Evolutionary conservation across 495 filamentous ascomycete species (phyloP).

Genomic region (Cudoniella acicularis): DNA sequence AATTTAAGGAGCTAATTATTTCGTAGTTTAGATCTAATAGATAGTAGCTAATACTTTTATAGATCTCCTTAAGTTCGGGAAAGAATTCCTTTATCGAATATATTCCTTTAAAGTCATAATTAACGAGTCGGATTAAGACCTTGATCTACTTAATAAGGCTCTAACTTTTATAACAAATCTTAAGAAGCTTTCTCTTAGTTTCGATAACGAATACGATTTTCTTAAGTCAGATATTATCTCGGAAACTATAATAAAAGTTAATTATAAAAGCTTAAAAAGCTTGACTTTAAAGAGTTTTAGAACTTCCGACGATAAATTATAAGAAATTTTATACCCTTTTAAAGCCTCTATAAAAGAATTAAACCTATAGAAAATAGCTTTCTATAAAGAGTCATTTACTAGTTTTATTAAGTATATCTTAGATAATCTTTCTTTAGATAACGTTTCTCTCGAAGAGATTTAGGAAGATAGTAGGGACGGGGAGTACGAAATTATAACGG

Average conservation of each 20-base stretch:
- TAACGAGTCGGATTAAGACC: neutral
- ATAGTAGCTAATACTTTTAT: neutral
- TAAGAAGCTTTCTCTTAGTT: neutral
- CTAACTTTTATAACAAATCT: neutral
- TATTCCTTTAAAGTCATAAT: neutral
- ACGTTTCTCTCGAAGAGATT: neutral
- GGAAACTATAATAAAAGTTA: neutral
- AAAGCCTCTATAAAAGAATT: neutral
- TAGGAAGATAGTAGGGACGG: neutral
- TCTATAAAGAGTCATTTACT: neutral
- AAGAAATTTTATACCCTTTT: neutral
- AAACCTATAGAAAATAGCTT: neutral
- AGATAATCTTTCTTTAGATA: neutral
- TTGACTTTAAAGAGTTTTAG: neutral
- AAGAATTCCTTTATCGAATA: neutral
- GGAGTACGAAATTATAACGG: neutral
- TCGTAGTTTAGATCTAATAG: neutral
- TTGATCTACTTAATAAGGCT: neutral
- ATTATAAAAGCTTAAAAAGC: neutral
- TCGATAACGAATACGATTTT: neutral
- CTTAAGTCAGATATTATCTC: neutral
- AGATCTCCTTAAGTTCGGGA: neutral
- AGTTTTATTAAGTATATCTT: constrained; percentile 1
- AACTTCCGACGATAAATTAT: neutral
- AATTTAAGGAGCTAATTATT: neutral